Evolutionary conservation across 139 green algal species (phyloP).

Genomic region (Micromonas commoda): DNA sequence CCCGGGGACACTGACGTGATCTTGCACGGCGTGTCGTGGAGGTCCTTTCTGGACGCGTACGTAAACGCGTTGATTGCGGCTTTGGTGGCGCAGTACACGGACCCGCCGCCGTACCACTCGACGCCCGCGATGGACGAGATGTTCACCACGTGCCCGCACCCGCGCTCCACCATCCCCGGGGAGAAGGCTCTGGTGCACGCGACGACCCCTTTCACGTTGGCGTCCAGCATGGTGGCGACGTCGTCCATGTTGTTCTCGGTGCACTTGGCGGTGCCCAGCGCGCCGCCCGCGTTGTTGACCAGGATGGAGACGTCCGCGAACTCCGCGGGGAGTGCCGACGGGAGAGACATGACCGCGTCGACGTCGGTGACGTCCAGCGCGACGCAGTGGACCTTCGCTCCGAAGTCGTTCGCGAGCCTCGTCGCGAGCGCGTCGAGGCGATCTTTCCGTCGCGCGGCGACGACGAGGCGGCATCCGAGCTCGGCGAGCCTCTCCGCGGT

Average conservation of each 20-base stretch:
- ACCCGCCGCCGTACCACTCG: conserved; percentile 62
- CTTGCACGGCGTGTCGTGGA: conserved; percentile 31
- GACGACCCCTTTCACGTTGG: conserved; percentile 65
- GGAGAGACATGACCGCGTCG: conserved; percentile 10
- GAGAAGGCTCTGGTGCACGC: conserved; percentile 55
- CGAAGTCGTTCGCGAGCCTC: neutral
- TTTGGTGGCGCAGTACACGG: conserved; percentile 74
- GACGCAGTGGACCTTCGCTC: conserved; percentile 6
- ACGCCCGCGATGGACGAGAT: conserved; percentile 64
- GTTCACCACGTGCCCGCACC: conserved; percentile 71
- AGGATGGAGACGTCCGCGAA: conserved; percentile 27
- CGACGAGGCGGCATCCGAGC: conserved; percentile 78
- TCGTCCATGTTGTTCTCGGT: conserved; percentile 42
- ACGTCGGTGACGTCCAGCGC: conserved; percentile 27
- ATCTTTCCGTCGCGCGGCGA: conserved; percentile 57
- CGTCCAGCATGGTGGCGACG: conserved; percentile 63
- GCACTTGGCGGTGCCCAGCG: conserved; percentile 16
- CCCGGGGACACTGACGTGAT: conserved; percentile 38
- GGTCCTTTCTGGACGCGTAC: conserved; percentile 59
- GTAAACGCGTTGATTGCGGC: conserved; percentile 61
- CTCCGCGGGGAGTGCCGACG: neutral
- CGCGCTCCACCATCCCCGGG: conserved; percentile 58
- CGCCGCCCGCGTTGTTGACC: conserved; percentile 28
- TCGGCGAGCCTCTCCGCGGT: conserved; percentile 66
- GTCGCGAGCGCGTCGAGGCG: neutral